A percentile compares a stretch with the other conserved stretches of the same genome.
These are phyloP conservation scores for Vachellia collinsii DNA, from an alignment of 306 rosid genomes.

Conservation along the genomic window DNA sequence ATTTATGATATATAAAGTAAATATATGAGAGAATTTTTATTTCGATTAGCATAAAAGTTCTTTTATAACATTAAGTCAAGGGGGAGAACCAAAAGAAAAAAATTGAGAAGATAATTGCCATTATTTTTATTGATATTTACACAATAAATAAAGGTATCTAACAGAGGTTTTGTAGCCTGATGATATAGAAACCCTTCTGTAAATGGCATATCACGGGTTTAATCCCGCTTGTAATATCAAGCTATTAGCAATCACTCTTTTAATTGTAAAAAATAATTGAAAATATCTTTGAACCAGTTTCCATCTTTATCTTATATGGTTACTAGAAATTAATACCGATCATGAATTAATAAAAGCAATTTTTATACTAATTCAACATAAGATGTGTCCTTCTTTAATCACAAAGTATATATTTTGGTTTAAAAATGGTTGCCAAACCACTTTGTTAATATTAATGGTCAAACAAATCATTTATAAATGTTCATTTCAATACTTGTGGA, in stretches of 20 bases:
- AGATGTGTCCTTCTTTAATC: background rate
- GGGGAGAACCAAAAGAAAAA: no score
- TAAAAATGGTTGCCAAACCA: background rate
- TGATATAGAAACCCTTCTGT: no score
- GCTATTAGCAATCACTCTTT: no score
- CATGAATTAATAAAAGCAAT: background rate
- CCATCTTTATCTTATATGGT: background rate
- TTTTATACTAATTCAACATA: background rate
- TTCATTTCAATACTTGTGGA: conserved; percentile 31
- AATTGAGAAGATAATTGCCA: no score
- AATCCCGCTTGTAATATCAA: no score
- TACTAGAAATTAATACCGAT: background rate
- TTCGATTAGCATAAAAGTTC: no score
- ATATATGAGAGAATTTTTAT: no score
- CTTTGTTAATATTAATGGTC: conserved; percentile 17
- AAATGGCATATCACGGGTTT: no score
- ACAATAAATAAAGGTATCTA: background rate
- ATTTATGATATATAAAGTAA: no score
- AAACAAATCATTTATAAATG: conserved; percentile 17
- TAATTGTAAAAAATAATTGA: no score
- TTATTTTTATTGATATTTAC: background rate
- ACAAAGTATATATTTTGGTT: background rate
- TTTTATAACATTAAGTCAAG: no score
- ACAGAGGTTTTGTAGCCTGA: no score
- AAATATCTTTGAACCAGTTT: background rate